A percentile compares a stretch with the other conserved stretches of the same genome.
phyloP scores from a whole-genome alignment of 2,329 filamentous ascomycete genomes.

The Epichloe amarillans region DNA sequence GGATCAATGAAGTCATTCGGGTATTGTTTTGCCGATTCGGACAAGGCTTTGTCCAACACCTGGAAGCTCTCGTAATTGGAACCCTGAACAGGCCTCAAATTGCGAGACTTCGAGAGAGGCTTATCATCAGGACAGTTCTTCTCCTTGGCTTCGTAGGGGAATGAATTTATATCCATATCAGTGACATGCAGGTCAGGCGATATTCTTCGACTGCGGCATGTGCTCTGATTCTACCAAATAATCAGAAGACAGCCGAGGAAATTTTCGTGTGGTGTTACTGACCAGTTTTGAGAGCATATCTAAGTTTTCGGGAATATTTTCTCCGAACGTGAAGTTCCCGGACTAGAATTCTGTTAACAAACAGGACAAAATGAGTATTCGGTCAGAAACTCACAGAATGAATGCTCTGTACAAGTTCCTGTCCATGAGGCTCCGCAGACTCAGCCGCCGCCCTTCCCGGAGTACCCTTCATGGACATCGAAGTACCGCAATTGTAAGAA shows the following conservation, averaged over 20 bases:
- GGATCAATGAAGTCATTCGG: conserved; percentile 1
- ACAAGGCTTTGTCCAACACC: conserved; percentile 5
- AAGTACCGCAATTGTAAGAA: not conserved
- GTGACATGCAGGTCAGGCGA: not conserved
- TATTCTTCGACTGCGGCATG: not conserved
- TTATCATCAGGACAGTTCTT: not conserved
- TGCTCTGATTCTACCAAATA: not conserved
- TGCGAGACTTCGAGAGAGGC: not conserved
- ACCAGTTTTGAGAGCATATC: not conserved
- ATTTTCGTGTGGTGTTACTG: not conserved
- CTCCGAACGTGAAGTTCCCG: not conserved
- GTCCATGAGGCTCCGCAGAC: not conserved
- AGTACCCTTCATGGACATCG: not conserved
- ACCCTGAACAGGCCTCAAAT: not conserved
- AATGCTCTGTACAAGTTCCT: not conserved
- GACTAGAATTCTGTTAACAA: not conserved
- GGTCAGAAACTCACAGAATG: not conserved
- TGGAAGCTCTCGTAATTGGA: not conserved
- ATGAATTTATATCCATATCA: not conserved
- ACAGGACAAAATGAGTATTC: not conserved
- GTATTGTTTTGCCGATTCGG: conserved; percentile 1
- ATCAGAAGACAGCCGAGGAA: not conserved
- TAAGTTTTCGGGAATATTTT: not conserved
- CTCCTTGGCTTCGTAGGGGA: not conserved
- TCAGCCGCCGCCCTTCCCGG: not conserved